These are phyloP conservation scores for Hanseniaspora clermontiae DNA, from an alignment of 805 yeast species.

Conservation along the genomic window DNA sequence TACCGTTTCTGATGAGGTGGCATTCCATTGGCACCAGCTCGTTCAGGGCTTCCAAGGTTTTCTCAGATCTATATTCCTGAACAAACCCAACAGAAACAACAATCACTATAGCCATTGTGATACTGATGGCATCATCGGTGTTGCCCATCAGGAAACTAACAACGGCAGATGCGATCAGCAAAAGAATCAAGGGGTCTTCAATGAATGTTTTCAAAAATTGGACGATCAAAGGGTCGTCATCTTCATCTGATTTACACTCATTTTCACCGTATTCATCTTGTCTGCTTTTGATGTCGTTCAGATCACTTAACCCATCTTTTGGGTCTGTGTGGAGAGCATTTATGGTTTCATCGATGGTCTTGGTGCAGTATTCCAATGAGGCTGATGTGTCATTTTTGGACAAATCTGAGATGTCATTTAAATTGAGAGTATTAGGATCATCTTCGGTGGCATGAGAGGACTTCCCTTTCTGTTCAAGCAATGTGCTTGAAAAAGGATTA, in stretches of 20 bases:
- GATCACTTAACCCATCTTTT: slow-evolving; percentile 47
- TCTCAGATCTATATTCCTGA: slow-evolving; percentile 91
- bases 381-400: slow-evolving; percentile 34
- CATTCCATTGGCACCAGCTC: slow-evolving; percentile 95
- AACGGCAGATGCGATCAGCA: slow-evolving; percentile 80
- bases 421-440: background rate
- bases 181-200: slow-evolving; percentile 79
- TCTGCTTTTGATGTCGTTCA: slow-evolving; percentile 60
- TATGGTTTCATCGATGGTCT: slow-evolving; percentile 54
- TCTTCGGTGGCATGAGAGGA: slow-evolving; percentile 13
- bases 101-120: slow-evolving; percentile 78
- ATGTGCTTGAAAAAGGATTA: slow-evolving; percentile 25
- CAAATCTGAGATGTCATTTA: slow-evolving; percentile 8
- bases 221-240: slow-evolving; percentile 37
- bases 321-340: slow-evolving; percentile 49
- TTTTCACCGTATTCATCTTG: slow-evolving; percentile 68
- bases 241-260: slow-evolving; percentile 68
- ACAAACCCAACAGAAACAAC: slow-evolving; percentile 96
- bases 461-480: slow-evolving; percentile 3
- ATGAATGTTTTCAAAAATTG: slow-evolving; percentile 72
- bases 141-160: slow-evolving; percentile 89
- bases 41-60: slow-evolving; percentile 83
- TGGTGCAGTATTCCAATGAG: slow-evolving; percentile 50
- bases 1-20: slow-evolving; percentile 72
- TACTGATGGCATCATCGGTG: slow-evolving; percentile 87